Percentiles rank a stretch among this genome's conserved stretches.
Evolutionary conservation across 2,329 filamentous ascomycete genomes (phyloP).

Genomic region (Colletotrichum cordylinicola): DNA sequence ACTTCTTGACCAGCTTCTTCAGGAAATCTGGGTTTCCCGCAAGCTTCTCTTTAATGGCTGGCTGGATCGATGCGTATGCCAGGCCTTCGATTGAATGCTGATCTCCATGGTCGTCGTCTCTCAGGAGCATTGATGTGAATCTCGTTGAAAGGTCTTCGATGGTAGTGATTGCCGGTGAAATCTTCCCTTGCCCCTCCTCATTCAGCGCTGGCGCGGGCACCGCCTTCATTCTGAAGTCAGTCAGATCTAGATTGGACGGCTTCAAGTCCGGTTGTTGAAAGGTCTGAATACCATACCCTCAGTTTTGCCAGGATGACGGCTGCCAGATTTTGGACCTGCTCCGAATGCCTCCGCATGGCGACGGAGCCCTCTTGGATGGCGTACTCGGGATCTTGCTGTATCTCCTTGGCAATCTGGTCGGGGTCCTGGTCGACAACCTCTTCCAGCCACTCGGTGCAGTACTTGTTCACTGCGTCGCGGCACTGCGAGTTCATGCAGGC

Average conservation of each 20-base stretch:
- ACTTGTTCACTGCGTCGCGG: slow-evolving; percentile 81
- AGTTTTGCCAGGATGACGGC: slow-evolving; percentile 80
- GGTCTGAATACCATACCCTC: slow-evolving; percentile 51
- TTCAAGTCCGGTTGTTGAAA: slow-evolving; percentile 19
- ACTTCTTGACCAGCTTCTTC: slow-evolving; percentile 68
- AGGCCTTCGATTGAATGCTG: slow-evolving; percentile 86
- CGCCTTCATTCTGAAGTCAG: slow-evolving; percentile 60
- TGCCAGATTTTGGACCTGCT: slow-evolving; percentile 68
- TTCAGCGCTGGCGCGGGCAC: slow-evolving; percentile 49
- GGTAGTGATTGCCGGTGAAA: slow-evolving; percentile 62
- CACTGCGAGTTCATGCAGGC: slow-evolving; percentile 87
- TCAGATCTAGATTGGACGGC: slow-evolving; percentile 35
- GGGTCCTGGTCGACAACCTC: slow-evolving; percentile 79
- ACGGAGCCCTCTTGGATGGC: slow-evolving; percentile 66
- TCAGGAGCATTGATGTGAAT: slow-evolving; percentile 71
- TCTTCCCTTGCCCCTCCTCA: slow-evolving; percentile 46
- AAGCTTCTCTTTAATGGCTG: slow-evolving; percentile 83
- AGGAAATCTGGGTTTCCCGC: slow-evolving; percentile 73
- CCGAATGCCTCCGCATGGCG: slow-evolving; percentile 65
- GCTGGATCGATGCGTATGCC: slow-evolving; percentile 87
- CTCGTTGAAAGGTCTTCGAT: slow-evolving; percentile 70
- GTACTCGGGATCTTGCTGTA: slow-evolving; percentile 60
- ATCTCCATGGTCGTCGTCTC: slow-evolving; percentile 60
- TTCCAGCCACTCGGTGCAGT: slow-evolving; percentile 87
- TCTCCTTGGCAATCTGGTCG: slow-evolving; percentile 56